These are phyloP conservation scores for Fusarium mangiferae DNA, from an alignment of 2,329 filamentous ascomycete genomes.

Conservation along the genomic window DNA sequence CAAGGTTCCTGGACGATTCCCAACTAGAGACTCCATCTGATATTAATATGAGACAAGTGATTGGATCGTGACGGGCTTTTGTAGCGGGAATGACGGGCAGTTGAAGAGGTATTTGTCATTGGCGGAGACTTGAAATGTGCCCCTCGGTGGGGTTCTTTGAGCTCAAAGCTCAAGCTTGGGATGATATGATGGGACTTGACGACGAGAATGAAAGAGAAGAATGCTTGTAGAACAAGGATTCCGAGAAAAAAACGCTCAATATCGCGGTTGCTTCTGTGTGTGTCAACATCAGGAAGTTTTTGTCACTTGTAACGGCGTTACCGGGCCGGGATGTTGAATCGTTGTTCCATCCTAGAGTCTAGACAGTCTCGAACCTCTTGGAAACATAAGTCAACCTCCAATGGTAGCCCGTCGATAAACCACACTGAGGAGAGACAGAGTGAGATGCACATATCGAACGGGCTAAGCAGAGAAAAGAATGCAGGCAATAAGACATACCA, in stretches of 20 bases:
- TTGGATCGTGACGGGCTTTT: conserved; percentile 32
- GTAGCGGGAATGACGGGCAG: conserved; percentile 27
- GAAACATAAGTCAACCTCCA: conserved; percentile 19
- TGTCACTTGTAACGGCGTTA: conserved; percentile 30
- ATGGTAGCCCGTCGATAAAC: conserved; percentile 24
- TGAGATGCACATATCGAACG: conserved; percentile 2
- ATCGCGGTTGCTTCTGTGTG: background rate
- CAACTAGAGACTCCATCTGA: conserved; percentile 26
- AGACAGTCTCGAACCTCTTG: conserved; percentile 29
- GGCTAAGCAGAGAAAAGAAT: background rate
- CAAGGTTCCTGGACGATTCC: conserved; percentile 29
- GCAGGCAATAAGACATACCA: conserved; percentile 7
- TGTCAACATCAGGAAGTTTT: conserved; percentile 17
- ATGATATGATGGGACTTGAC: conserved; percentile 24
- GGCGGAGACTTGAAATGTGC: conserved; percentile 15
- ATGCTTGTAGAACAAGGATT: background rate
- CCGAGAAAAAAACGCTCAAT: background rate
- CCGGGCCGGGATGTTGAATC: conserved; percentile 28
- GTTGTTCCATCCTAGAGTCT: conserved; percentile 4
- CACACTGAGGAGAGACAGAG: conserved; percentile 9
- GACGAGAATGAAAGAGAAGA: background rate
- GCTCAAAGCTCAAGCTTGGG: background rate
- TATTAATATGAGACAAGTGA: conserved; percentile 32
- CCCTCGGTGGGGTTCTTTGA: conserved; percentile 38
- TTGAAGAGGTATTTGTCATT: conserved; percentile 23